A percentile compares a stretch with the other conserved stretches of the same genome.
phyloP scores from a whole-genome alignment of 2,329 filamentous ascomycete genomes.

The Cordyceps farinosa region DNA sequence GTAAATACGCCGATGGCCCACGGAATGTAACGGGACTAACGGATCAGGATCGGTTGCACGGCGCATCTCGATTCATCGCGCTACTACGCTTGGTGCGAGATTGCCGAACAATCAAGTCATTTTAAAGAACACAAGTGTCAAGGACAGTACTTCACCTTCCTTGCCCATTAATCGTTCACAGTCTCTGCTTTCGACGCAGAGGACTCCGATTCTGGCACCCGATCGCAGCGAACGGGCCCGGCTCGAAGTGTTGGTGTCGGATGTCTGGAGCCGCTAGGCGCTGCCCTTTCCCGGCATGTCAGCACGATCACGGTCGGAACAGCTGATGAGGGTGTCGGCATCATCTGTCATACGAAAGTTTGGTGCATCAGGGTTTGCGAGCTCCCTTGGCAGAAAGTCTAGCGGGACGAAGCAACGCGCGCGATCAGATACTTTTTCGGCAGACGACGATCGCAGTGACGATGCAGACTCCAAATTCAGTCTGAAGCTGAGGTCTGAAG shows the following conservation, averaged over 20 bases:
- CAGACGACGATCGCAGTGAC: slow-evolving; percentile 7
- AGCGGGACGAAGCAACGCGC: slow-evolving; percentile 43
- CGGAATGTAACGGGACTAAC: slow-evolving; percentile 14
- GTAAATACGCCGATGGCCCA: slow-evolving; percentile 34
- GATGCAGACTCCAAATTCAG: slow-evolving; percentile 4
- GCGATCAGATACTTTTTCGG: slow-evolving; percentile 11
- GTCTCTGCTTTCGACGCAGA: slow-evolving; percentile 67
- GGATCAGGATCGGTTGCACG: slow-evolving; percentile 56
- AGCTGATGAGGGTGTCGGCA: slow-evolving; percentile 72
- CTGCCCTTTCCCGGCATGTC: slow-evolving; percentile 83
- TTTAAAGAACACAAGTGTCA: slow-evolving; percentile 70
- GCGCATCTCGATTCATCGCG: slow-evolving; percentile 73
- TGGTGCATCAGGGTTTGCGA: slow-evolving; percentile 75
- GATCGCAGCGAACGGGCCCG: slow-evolving; percentile 71
- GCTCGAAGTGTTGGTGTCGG: slow-evolving; percentile 68
- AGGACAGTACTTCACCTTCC: slow-evolving; percentile 38
- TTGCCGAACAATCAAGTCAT: slow-evolving; percentile 71
- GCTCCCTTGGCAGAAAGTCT: slow-evolving; percentile 70
- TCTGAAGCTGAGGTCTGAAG: slow-evolving; percentile 1
- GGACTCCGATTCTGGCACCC: slow-evolving; percentile 68
- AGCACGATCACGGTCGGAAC: slow-evolving; percentile 60
- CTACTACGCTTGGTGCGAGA: slow-evolving; percentile 69
- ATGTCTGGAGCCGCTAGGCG: slow-evolving; percentile 79
- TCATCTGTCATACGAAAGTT: slow-evolving; percentile 85
- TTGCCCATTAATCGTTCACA: slow-evolving; percentile 71